phyloP scores from a whole-genome alignment of 148 eudicot species.

The Vaccinium macrocarpon region DNA sequence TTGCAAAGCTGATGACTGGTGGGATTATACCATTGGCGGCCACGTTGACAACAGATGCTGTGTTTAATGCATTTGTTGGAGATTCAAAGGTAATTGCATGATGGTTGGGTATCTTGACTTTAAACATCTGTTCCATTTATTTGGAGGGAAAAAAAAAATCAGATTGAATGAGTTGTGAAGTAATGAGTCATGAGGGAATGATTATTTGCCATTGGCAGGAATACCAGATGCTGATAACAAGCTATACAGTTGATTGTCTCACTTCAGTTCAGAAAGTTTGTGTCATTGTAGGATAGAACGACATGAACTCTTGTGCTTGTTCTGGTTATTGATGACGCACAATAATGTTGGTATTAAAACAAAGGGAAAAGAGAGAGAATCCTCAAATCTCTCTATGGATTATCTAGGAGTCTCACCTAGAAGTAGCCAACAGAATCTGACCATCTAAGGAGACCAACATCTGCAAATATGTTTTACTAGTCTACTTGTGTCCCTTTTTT shows the following conservation, averaged over 20 bases:
- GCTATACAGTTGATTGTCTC: background rate
- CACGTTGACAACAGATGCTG: conserved; percentile 76
- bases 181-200: background rate
- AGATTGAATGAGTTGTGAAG: background rate
- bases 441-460: too few species aligned
- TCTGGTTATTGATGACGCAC: background rate
- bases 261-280: background rate
- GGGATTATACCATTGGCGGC: conserved; percentile 93
- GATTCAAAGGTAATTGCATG: conserved; percentile 70
- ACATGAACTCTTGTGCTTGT: background rate
- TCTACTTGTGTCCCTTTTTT: background rate
- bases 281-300: background rate
- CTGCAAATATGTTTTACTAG: background rate
- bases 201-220: background rate
- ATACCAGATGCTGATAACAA: background rate
- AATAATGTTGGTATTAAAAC: background rate
- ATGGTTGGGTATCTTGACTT: background rate
- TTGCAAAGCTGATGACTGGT: conserved; percentile 93
- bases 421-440: background rate
- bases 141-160: background rate
- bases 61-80: conserved; percentile 70
- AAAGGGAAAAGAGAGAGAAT: background rate
- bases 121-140: background rate
- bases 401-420: background rate
- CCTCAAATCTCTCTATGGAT: background rate